Base-by-base conservation (phyloP, 768 basidiomycete species). In the Rhodocollybia butyracea region DNA sequence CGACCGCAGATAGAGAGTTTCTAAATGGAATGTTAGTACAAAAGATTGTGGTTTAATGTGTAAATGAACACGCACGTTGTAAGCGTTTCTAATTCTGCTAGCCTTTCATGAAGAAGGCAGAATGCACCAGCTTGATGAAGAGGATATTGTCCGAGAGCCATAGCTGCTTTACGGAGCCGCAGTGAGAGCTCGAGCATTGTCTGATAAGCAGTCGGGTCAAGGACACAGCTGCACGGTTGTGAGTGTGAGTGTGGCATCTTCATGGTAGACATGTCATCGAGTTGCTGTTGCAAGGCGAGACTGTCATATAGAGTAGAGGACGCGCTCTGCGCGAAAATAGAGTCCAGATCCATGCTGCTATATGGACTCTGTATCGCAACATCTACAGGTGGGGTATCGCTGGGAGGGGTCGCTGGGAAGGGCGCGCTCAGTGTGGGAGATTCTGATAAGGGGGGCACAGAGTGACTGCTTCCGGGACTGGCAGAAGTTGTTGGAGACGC, bases 141-240 rank as follows among this genome's bases (percentile, higher is more conserved):
- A 68, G 77, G 61, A 15, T 79, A 79, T 38, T 73, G 79, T 11
- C 75, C 70, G 38, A 88, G 76, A 36, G 79, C 69, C 51, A 83
- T 75, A 11, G 80, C 77, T 11, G 83, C 84, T 60, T 77, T 82
- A 22, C 84, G 76, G 21, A 88, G 75, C 48, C 83, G 75, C 29
- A 86, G 69, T 2, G 84, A 86, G n/a, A 88, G 70, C 60, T 88
- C 85, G 11, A 87, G 75, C 21, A 85, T 71, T n/a, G 76, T 77
- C 53, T 71, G 80, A 62, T 88, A 86, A 60, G 70, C 78, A 19
- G 72, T 61, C 8, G 74, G 61, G 57, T 86, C 85, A 51, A 76
- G 72, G 26, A 86, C 70, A 62, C 85, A 88, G 4, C 77, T 80
- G 58, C 85, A 87, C 21, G 48, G 21, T 50, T 82, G 51, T 27